Evolutionary conservation across 2,329 filamentous ascomycete genomes (phyloP).

Genomic region (Colletotrichum eleusines): DNA sequence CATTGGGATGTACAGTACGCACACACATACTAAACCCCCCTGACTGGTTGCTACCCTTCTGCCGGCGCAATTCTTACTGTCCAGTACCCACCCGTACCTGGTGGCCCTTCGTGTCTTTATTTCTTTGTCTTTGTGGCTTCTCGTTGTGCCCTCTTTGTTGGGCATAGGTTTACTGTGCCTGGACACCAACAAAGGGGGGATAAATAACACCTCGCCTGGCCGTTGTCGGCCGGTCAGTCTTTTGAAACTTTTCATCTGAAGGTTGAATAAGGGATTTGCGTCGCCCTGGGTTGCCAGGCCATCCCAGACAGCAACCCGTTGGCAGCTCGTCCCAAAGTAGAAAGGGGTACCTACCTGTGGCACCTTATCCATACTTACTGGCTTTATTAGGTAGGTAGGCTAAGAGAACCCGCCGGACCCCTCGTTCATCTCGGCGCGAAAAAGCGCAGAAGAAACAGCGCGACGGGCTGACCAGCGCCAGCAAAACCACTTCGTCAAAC

Average conservation of each 20-base stretch:
- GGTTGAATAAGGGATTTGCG: constrained; percentile 15
- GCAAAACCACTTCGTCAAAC: constrained; percentile 10
- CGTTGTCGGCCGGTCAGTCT: not conserved
- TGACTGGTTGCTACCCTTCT: no score
- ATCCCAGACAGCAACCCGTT: constrained; percentile 36
- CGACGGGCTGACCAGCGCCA: constrained; percentile 12
- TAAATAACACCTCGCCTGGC: not conserved
- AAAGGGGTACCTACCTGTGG: not conserved
- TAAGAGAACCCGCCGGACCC: constrained; percentile 1
- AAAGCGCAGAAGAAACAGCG: constrained; percentile 8
- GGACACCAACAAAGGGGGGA: not conserved
- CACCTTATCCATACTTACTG: not conserved
- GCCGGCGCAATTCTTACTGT: constrained; percentile 13
- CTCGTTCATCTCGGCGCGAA: constrained; percentile 9
- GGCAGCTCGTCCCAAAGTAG: constrained; percentile 23
- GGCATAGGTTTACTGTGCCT: not conserved
- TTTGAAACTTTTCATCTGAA: constrained; percentile 20
- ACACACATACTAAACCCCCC: constrained; percentile 31
- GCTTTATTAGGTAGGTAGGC: not conserved
- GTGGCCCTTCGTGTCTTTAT: not conserved
- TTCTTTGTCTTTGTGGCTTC: constrained; percentile 17
- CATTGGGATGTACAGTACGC: constrained; percentile 14
- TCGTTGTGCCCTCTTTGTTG: constrained; percentile 17
- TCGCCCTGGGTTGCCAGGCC: constrained; percentile 17
- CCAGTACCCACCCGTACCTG: no score